Percentiles rank a stretch among this genome's conserved stretches.
These are phyloP conservation scores for Capronia epimyces DNA, from an alignment of 2,329 filamentous ascomycete genomes.

Conservation along the genomic window DNA sequence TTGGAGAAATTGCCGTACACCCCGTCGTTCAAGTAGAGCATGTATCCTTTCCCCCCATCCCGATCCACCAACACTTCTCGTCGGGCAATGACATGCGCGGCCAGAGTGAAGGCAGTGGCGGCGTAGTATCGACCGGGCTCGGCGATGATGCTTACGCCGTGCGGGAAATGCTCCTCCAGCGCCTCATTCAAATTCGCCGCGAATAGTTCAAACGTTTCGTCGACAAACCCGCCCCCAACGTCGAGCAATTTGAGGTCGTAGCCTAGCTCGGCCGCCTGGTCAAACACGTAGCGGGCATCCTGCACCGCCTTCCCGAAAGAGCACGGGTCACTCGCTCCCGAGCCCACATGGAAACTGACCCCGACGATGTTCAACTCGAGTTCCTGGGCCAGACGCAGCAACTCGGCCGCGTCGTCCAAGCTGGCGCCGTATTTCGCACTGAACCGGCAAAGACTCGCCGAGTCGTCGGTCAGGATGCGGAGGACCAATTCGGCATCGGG, in stretches of 20 bases:
- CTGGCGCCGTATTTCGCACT: slow-evolving; percentile 97
- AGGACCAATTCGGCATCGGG: slow-evolving; percentile 86
- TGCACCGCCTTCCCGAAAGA: slow-evolving; percentile 87
- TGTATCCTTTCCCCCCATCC: slow-evolving; percentile 67
- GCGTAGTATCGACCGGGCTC: slow-evolving; percentile 98
- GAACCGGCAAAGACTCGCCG: slow-evolving; percentile 84
- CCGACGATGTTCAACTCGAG: slow-evolving; percentile 87
- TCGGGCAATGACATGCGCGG: slow-evolving; percentile 91
- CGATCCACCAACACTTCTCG: slow-evolving; percentile 72
- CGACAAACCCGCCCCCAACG: slow-evolving; percentile 87
- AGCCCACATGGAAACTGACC: slow-evolving; percentile 97
- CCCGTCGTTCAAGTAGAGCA: slow-evolving; percentile 96
- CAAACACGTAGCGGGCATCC: slow-evolving; percentile 83
- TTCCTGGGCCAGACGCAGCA: slow-evolving; percentile 73
- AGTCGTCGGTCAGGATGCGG: slow-evolving; percentile 94
- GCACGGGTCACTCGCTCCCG: slow-evolving; percentile 86
- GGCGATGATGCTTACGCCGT: slow-evolving; percentile 78
- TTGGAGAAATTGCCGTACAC: slow-evolving; percentile 98
- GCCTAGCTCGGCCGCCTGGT: slow-evolving; percentile 70
- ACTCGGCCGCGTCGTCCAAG: slow-evolving; percentile 69
- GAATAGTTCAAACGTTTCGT: slow-evolving; percentile 88
- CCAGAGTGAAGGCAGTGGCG: slow-evolving; percentile 84
- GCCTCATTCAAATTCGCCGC: slow-evolving; percentile 71
- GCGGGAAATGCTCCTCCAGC: slow-evolving; percentile 82
- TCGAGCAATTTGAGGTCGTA: slow-evolving; percentile 82